phyloP scores from a whole-genome alignment of 805 yeast genomes.

The Deakozyma indianensis region DNA sequence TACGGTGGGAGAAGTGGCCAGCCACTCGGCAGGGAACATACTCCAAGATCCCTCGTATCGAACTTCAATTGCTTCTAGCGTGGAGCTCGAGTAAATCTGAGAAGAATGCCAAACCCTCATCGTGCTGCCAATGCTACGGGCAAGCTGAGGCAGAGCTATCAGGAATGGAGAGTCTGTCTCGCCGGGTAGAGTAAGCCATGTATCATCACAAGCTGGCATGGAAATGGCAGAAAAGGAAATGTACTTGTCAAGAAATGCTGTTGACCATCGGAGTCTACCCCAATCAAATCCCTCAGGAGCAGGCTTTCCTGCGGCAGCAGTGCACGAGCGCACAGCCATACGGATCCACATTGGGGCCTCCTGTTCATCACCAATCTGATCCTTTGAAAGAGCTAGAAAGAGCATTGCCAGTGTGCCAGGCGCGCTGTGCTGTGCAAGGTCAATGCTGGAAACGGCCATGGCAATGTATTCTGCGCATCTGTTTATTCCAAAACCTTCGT shows the following conservation, averaged over 20 bases:
- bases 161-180: background rate
- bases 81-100: slow-evolving; percentile 1
- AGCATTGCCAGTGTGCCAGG: background rate
- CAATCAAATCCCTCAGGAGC: background rate
- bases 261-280: background rate
- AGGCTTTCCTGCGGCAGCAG: background rate
- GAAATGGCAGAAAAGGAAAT: background rate
- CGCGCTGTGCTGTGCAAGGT: background rate
- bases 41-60: slow-evolving; percentile 4
- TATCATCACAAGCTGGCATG: background rate
- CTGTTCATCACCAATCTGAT: background rate
- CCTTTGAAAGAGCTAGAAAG: background rate
- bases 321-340: background rate
- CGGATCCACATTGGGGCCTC: background rate
- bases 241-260: background rate
- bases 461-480: background rate
- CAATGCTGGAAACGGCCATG: background rate
- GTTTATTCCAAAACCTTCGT: background rate
- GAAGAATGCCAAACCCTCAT: background rate
- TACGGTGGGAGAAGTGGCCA: slow-evolving; percentile 1
- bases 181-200: background rate
- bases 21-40: slow-evolving; percentile 3
- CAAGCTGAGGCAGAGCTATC: background rate
- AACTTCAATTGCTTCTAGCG: slow-evolving; percentile 5
- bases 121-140: background rate